Evolutionary conservation across 805 yeast species (phyloP).

Genomic region (Candida montana): DNA sequence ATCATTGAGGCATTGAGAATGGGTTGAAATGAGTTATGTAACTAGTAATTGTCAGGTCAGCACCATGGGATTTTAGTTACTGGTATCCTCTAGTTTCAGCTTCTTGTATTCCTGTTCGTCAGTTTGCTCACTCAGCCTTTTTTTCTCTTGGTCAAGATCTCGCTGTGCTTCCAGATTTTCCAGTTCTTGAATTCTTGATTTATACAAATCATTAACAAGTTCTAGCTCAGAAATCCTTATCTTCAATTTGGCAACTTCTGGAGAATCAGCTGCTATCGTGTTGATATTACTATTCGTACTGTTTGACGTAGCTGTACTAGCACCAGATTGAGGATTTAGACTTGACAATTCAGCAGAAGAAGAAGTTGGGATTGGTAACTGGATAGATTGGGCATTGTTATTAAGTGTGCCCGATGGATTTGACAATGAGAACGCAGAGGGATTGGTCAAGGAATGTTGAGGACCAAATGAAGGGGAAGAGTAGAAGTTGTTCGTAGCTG

Average conservation of each 20-base stretch:
- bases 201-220: constrained; percentile 81
- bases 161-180: constrained; percentile 34
- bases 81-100: constrained; percentile 14
- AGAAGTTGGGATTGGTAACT: constrained; percentile 2
- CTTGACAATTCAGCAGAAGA: neutral
- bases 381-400: neutral
- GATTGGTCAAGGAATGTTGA: constrained; percentile 28
- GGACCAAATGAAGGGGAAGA: constrained; percentile 45
- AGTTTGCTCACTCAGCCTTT: constrained; percentile 9
- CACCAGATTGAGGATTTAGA: neutral
- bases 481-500: constrained; percentile 18
- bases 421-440: constrained; percentile 22
- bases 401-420: constrained; percentile 3
- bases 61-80: no score
- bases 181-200: constrained; percentile 75
- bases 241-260: constrained; percentile 41
- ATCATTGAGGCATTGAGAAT: no score
- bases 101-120: constrained; percentile 15
- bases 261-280: constrained; percentile 1
- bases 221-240: constrained; percentile 86
- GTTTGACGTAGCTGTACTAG: neutral
- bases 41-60: no score
- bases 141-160: constrained; percentile 13
- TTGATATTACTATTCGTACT: neutral
- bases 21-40: no score